phyloP scores from a whole-genome alignment of 257 asterid species.

The Solanum gracilifrons region DNA sequence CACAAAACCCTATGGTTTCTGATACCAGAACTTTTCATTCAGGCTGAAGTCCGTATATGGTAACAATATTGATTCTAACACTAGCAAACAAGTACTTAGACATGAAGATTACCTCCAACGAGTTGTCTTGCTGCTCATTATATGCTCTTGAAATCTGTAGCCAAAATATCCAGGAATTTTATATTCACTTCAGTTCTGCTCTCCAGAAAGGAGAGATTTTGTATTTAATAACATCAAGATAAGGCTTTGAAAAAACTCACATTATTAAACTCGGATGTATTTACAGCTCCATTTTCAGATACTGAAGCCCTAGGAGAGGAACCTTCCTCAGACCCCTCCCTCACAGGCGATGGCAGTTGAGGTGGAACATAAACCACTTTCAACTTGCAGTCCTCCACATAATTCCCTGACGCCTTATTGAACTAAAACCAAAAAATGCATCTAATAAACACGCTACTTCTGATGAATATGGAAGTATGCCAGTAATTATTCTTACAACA shows the following conservation, averaged over 20 bases:
- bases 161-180: neutral
- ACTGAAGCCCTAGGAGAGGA: constrained; percentile 85
- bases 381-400: constrained; percentile 85
- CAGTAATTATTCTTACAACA: neutral
- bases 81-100: neutral
- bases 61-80: neutral
- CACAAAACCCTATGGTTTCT: neutral
- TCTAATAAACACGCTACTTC: neutral
- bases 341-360: constrained; percentile 79
- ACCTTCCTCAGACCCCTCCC: constrained; percentile 94
- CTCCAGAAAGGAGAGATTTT: neutral
- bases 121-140: constrained; percentile 47
- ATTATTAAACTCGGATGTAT: constrained; percentile 27
- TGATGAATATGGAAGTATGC: neutral
- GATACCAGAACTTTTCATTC: neutral
- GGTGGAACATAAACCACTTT: constrained; percentile 63
- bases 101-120: constrained; percentile 50
- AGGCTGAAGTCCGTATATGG: neutral
- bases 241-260: constrained; percentile 30
- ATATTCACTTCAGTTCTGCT: neutral
- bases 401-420: constrained; percentile 74
- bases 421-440: constrained; percentile 36
- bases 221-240: neutral
- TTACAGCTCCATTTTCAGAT: constrained; percentile 54
- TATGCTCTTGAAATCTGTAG: constrained; percentile 39